These are phyloP conservation scores for Citeromyces siamensis DNA, from an alignment of 1,139 yeast genomes.

Conservation along the genomic window DNA sequence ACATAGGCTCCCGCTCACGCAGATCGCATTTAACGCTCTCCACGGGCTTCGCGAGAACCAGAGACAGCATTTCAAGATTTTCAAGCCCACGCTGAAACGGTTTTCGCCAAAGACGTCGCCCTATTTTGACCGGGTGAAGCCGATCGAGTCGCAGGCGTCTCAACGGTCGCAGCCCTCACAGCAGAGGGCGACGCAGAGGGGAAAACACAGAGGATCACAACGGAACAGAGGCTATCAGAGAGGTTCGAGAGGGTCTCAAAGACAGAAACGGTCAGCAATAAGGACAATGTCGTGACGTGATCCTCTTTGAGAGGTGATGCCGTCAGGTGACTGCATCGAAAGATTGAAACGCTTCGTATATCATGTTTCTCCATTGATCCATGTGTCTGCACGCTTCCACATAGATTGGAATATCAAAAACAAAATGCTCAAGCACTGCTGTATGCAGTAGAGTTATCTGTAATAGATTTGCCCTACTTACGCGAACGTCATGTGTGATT, in stretches of 20 bases:
- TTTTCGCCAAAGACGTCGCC: conserved; percentile 17
- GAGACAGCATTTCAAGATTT: conserved; percentile 28
- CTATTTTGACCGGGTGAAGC: conserved; percentile 4
- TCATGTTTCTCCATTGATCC: too few relatives aligned
- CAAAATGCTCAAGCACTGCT: too few relatives aligned
- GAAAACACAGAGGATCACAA: conserved; percentile 2
- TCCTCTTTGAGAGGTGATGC: neutral
- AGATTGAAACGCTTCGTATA: too few relatives aligned
- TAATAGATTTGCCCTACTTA: too few relatives aligned
- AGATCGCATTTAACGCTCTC: conserved; percentile 33
- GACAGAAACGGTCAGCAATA: conserved; percentile 4
- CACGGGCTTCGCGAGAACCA: conserved; percentile 29
- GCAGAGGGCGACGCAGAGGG: conserved; percentile 1
- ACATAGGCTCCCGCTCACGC: conserved; percentile 36
- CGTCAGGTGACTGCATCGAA: too few relatives aligned
- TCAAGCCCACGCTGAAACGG: conserved; percentile 28
- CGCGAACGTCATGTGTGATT: too few relatives aligned
- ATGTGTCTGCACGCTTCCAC: too few relatives aligned
- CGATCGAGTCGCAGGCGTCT: conserved; percentile 5
- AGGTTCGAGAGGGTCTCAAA: conserved; percentile 7
- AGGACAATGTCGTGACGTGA: conserved; percentile 5
- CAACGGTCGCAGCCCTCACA: conserved; percentile 5
- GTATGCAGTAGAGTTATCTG: too few relatives aligned
- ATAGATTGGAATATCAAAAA: too few relatives aligned
- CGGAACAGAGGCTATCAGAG: conserved; percentile 7